These are phyloP conservation scores for Prunus padus DNA, from an alignment of 306 rosid genomes.

Conservation along the genomic window DNA sequence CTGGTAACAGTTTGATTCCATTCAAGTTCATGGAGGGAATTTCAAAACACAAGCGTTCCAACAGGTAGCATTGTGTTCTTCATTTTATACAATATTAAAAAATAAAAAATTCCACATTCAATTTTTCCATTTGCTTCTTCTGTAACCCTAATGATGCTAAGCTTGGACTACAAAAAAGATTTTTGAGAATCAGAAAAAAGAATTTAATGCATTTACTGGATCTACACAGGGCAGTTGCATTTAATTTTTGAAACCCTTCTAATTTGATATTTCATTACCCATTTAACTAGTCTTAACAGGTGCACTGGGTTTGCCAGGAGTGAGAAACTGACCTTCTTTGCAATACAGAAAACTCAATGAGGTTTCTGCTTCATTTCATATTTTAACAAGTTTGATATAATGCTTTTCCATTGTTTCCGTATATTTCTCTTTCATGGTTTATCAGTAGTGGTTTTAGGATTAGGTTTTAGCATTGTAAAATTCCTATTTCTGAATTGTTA, in stretches of 20 bases:
- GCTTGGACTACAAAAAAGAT: background rate
- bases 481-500: no score
- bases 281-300: background rate
- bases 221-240: no score
- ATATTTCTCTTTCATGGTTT: no score
- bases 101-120: background rate
- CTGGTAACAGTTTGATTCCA: conserved; percentile 42
- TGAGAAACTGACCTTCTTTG: background rate
- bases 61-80: conserved; percentile 22
- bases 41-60: conserved; percentile 58
- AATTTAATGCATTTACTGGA: no score
- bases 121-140: background rate
- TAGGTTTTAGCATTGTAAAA: no score
- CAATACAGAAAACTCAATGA: background rate
- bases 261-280: no score
- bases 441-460: no score
- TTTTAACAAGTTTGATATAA: background rate
- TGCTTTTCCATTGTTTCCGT: no score
- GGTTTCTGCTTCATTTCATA: conserved; percentile 3
- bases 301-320: conserved; percentile 10
- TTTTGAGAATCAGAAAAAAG: background rate
- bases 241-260: no score
- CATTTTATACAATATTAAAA: background rate
- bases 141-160: background rate
- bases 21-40: conserved; percentile 56